These are phyloP conservation scores for Salix purpurea DNA, from an alignment of 345 rosid genomes.

Conservation along the genomic window DNA sequence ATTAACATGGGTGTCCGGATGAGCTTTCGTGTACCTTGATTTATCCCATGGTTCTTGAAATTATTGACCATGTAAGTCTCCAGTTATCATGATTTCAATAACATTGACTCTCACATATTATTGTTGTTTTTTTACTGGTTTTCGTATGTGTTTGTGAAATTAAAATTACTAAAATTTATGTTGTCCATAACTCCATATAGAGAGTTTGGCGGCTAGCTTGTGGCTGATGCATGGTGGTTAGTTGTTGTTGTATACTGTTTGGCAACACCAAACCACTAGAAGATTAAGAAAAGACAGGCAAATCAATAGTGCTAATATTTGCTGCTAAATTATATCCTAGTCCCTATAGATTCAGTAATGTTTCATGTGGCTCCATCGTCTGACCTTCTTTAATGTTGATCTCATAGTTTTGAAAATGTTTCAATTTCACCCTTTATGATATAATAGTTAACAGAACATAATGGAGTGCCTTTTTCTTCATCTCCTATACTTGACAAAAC, in stretches of 20 bases:
- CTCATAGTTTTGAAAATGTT: too few relatives aligned
- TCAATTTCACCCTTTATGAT: background rate
- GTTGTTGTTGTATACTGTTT: background rate
- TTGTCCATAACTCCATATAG: background rate
- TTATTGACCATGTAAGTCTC: too few relatives aligned
- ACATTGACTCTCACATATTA: too few relatives aligned
- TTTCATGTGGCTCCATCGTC: too few relatives aligned
- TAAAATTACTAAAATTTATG: too few relatives aligned
- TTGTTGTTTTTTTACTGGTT: background rate
- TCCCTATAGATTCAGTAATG: background rate
- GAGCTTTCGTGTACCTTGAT: accelerated
- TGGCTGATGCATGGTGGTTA: background rate
- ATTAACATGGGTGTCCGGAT: too few relatives aligned
- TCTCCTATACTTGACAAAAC: background rate
- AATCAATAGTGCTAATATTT: background rate
- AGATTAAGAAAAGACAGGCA: background rate
- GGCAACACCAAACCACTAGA: background rate
- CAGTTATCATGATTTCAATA: too few relatives aligned
- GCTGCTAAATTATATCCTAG: background rate
- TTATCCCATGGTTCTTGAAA: too few relatives aligned
- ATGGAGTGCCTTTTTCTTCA: background rate
- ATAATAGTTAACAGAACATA: background rate
- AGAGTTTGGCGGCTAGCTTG: background rate
- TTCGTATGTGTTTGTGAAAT: background rate
- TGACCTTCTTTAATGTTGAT: too few relatives aligned